Evolutionary conservation across 306 rosid genomes (phyloP).

Genomic region (Quercus ilex): DNA sequence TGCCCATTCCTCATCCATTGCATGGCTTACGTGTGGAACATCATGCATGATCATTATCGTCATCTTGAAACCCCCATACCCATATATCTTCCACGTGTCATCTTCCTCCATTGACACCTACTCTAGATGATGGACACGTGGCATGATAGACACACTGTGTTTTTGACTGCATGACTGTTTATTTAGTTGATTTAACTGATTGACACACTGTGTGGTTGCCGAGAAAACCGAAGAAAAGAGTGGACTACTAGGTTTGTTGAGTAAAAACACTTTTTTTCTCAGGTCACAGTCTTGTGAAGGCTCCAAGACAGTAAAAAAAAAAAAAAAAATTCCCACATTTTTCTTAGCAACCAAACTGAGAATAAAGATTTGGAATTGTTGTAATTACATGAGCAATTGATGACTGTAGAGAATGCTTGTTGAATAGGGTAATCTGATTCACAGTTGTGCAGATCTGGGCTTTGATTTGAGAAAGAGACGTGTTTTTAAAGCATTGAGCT

Average conservation of each 20-base stretch:
- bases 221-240: slow-evolving; percentile 8
- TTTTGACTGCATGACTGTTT: too few species aligned
- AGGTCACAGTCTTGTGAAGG: slow-evolving; percentile 12
- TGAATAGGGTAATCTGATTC: slow-evolving; percentile 26
- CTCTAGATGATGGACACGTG: slow-evolving; percentile 26
- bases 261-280: slow-evolving; percentile 1
- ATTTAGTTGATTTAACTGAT: slow-evolving; percentile 17
- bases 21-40: not conserved
- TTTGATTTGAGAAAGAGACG: slow-evolving; percentile 16
- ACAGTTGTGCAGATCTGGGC: slow-evolving; percentile 34
- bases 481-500: slow-evolving; percentile 1
- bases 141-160: not conserved
- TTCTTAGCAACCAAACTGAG: not conserved
- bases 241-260: not conserved
- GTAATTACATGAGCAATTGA: not conserved
- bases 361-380: slow-evolving; percentile 17
- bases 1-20: slow-evolving; percentile 3
- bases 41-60: slow-evolving; percentile 1
- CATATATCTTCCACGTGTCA: slow-evolving; percentile 35
- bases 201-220: not conserved
- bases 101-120: not conserved
- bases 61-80: not conserved
- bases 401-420: slow-evolving; percentile 28
- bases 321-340: not conserved
- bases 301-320: slow-evolving; percentile 1